These are phyloP conservation scores for Centaurea solstitialis DNA, from an alignment of 129 eudicot species.

Conservation along the genomic window DNA sequence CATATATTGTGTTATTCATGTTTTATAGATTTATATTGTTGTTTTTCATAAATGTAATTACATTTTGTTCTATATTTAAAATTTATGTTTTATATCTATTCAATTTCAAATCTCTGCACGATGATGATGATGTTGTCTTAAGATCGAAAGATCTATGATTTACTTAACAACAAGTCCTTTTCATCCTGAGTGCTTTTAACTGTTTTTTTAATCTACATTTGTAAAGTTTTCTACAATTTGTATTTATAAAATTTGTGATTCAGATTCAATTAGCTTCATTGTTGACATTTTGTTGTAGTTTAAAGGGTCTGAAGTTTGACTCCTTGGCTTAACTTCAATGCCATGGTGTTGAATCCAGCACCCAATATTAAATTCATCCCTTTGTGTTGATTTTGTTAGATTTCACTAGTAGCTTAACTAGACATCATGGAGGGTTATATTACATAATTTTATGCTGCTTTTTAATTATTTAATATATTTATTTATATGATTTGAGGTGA, in stretches of 20 bases:
- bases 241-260: background rate
- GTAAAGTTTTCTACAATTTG: no score
- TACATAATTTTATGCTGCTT: background rate
- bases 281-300: background rate
- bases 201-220: no score
- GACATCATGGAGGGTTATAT: background rate
- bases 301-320: conserved; percentile 38
- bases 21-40: no score
- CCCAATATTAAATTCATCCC: conserved; percentile 6
- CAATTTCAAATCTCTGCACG: background rate
- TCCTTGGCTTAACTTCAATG: conserved; percentile 24
- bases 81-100: background rate
- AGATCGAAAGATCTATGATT: conserved; percentile 18
- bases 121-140: conserved; percentile 14
- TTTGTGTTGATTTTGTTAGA: conserved; percentile 4
- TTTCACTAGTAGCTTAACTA: background rate
- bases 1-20: no score
- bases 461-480: no score
- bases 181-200: conserved; percentile 15
- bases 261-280: background rate
- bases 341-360: conserved; percentile 40
- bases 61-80: no score
- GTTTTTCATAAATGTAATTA: no score
- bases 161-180: conserved; percentile 15
- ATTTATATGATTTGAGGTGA: background rate